Evolutionary conservation across 78 protist species (phyloP), one percentile per base, ranked within the genome.

Genomic region (Ministeria vibrans): DNA sequence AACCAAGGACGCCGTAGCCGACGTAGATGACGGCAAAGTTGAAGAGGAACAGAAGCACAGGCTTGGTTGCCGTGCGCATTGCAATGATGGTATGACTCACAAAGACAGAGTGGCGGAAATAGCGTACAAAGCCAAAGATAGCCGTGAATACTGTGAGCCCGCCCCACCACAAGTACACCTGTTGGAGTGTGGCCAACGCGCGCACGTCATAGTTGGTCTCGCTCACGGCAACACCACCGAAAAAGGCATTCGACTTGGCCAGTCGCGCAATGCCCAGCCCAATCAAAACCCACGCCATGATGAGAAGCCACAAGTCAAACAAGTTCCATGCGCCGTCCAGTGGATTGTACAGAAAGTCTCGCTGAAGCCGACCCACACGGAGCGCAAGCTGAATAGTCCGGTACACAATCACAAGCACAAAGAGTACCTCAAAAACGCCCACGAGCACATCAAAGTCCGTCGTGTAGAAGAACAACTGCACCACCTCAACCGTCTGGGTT

Each of bases 1-100:
- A 25, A 7, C 84, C 84, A 22, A 43, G n/a, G 4, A 20, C 38
- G n/a, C 66, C 84, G 42, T n/a, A 80, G 46, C 75, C 76, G 18
- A 63, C 9, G 9, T 34, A 32, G 15, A 63, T 45, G 42, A 80
- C 27, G 49, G 71, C 9, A 39, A 80, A 62, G 39, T 23, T 59
- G 43, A 80, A 45, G 28, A 68, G 1, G 32, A 64, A 43, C 39
- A 39, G 30, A 32, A 80, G 71, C 34, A 32, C 32, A 5, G 20
- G 5, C 28, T 30, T 1, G 15, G 45, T 76, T 34, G 34, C 73
- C 34, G 44, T 2, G 13, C 61, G 61, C 2, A 38, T 18, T 23
- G 36, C 36, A 25, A 53, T 1, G n/a, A 68, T 72, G 28, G 18
- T 49, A 32, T 22, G 36, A 23, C 66, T 23, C 36, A 59, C 36